Base-by-base conservation (phyloP, 345 rosid genomes). In the Linum lewisii region DNA sequence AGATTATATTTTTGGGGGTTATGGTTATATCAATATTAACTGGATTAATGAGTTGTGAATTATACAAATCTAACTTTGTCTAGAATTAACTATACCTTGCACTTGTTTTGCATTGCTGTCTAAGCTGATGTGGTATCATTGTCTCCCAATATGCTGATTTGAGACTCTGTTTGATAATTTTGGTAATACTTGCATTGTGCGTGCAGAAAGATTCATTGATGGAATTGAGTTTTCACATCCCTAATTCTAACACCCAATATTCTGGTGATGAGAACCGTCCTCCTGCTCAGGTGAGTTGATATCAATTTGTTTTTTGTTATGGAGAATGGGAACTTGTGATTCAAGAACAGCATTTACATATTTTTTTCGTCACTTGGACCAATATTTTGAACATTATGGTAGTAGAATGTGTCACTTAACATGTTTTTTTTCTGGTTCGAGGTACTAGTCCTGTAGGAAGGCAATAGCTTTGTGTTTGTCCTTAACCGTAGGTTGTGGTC, bases 201-300 rank as follows among this genome's bases (percentile, higher is more conserved):
- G 57, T 72, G 22, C 88, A 93, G 96, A 93, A 93, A 79, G 99
- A 93, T 71, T 87, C 95, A 2, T 23, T 93, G 81, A 93, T 87
- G 97, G 97, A 93, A 81, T 82, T 90, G 63, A 84, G 95, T 78
- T 93, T 89, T 73, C 95, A 89, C 54, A 69, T 93, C 61, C 99
- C 99, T 51, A 89, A 77, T 71, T 69, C 86, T 72, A 93, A 87
- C 71, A 87, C 96, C 23, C 95, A 87, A 70, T 87, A 81, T 62
- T 84, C 89, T 73, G 99, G 99, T 66, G 97, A 89, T 73, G 96
- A 93, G 81, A 84, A 74, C 65, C 88, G 61, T 49, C 88, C 90
- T 6, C 78, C 99, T 61, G 97, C 97, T 60, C 95, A 89, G 76
- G 97, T 85, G 70, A 72, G 75, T 66, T 54, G 54, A 51, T 68